These are phyloP conservation scores for Debaryomycetaceae sp. DNA, from an alignment of 1,139 yeast genomes.

Conservation along the genomic window DNA sequence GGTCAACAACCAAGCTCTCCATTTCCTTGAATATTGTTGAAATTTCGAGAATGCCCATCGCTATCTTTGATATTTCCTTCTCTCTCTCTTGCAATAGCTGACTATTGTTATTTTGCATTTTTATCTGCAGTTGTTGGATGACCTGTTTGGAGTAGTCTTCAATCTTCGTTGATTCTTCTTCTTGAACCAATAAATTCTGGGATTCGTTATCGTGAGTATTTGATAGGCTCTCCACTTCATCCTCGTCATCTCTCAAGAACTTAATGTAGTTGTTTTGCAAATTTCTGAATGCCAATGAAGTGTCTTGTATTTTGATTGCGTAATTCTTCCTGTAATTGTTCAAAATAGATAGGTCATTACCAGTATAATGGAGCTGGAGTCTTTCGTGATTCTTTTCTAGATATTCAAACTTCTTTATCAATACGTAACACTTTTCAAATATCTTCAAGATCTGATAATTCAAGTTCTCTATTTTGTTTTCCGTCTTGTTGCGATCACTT, in stretches of 20 bases:
- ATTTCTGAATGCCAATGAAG: constrained; percentile 74
- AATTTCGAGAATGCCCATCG: constrained; percentile 91
- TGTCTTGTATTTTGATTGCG: constrained; percentile 79
- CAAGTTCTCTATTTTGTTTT: constrained; percentile 66
- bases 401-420: constrained; percentile 66
- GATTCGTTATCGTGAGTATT: constrained; percentile 8
- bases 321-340: constrained; percentile 79
- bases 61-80: constrained; percentile 81
- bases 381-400: constrained; percentile 35
- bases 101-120: constrained; percentile 30
- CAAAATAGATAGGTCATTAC: constrained; percentile 60
- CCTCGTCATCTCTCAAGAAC: constrained; percentile 68
- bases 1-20: constrained; percentile 90
- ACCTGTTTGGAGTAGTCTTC: constrained; percentile 44
- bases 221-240: constrained; percentile 30
- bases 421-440: constrained; percentile 73
- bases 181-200: constrained; percentile 37
- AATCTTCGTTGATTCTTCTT: constrained; percentile 34
- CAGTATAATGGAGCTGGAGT: constrained; percentile 32
- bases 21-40: constrained; percentile 91
- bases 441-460: constrained; percentile 70
- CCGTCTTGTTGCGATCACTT: constrained; percentile 66
- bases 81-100: constrained; percentile 69
- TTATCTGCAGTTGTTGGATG: constrained; percentile 46
- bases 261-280: constrained; percentile 86